A percentile compares a stretch with the other conserved stretches of the same genome.
Conservation (phyloP, 768 basidiomycete genomes). For the Amanita phalloides region DNA sequence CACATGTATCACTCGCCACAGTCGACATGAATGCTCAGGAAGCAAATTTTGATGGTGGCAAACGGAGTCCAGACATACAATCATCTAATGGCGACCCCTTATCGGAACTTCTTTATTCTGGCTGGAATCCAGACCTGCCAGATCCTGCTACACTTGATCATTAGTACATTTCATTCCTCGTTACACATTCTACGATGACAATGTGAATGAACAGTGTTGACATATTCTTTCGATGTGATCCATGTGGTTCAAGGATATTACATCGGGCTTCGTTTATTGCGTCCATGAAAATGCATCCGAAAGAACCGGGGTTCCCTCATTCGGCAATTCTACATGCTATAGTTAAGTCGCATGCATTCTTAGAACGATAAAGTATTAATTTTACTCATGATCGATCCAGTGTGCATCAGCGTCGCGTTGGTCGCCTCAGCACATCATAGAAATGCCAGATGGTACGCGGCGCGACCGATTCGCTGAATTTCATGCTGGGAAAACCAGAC, state of each 20-base stretch:
- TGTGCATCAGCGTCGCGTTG: conserved; percentile 80
- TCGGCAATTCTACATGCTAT: conserved; percentile 88
- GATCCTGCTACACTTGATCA: conserved; percentile 64
- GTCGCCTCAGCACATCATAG: conserved; percentile 60
- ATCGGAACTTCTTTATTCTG: conserved; percentile 59
- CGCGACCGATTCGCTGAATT: conserved; percentile 84
- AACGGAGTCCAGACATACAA: conserved; percentile 40
- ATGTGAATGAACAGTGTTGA: conserved; percentile 47
- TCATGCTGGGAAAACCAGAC: conserved; percentile 78
- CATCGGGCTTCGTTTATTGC: conserved; percentile 74
- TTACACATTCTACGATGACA: conserved; percentile 8
- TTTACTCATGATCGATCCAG: conserved; percentile 20
- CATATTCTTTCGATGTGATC: conserved; percentile 81
- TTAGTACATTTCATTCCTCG: conserved; percentile 41
- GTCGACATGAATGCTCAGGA: conserved; percentile 27
- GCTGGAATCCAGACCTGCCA: conserved; percentile 82
- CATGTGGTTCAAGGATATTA: conserved; percentile 75
- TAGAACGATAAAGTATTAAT: conserved; percentile 10
- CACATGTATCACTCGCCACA: conserved; percentile 32
- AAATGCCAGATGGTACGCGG: conserved; percentile 61
- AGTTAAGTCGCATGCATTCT: conserved; percentile 27
- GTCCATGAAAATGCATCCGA: conserved; percentile 70
- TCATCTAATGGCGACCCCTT: conserved; percentile 36
- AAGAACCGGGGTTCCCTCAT: conserved; percentile 80
- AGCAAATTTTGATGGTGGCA: conserved; percentile 27